A percentile compares a stretch with the other conserved stretches of the same genome.
These are phyloP conservation scores for Ceratobasidium sp. DNA, from an alignment of 1,284 basidiomycete species.

Conservation along the genomic window DNA sequence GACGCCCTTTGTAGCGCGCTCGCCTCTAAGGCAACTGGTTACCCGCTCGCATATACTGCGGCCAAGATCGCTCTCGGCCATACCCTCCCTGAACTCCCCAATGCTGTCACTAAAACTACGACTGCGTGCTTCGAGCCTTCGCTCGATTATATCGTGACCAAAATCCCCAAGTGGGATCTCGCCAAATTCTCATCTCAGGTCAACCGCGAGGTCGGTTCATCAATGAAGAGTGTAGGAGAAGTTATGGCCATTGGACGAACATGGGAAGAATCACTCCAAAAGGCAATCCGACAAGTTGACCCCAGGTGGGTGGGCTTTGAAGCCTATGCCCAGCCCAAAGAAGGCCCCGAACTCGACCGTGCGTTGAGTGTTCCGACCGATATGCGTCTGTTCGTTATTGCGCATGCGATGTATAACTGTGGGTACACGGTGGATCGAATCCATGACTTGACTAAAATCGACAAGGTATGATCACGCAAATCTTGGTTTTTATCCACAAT, in stretches of 20 bases:
- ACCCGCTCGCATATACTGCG: conserved; percentile 98
- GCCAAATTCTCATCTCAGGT: conserved; percentile 96
- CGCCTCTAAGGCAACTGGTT: conserved; percentile 98
- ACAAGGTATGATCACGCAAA: conserved; percentile 66
- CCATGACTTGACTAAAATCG: conserved; percentile 96
- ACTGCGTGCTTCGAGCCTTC: conserved; percentile 99
- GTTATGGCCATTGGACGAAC: conserved; percentile 99
- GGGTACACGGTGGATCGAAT: conserved; percentile 89
- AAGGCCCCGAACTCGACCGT: conserved; percentile 74
- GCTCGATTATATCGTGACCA: conserved; percentile 98
- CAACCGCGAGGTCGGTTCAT: conserved; percentile 92
- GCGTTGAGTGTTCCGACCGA: conserved; percentile 75
- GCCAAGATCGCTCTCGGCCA: conserved; percentile 99
- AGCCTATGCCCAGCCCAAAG: conserved; percentile 78
- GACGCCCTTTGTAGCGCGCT: conserved; percentile 67
- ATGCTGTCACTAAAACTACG: conserved; percentile 99
- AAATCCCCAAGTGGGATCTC: conserved; percentile 99
- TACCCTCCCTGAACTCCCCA: conserved; percentile 96
- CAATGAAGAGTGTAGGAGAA: conserved; percentile 99
- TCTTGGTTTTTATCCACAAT: conserved; percentile 21
- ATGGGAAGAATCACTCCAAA: conserved; percentile 98
- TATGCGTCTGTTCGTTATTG: conserved; percentile 95
- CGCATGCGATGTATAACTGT: conserved; percentile 96
- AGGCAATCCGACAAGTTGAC: conserved; percentile 97
- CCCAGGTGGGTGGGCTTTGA: conserved; percentile 79